Conservation (phyloP, 2,329 filamentous ascomycete species). For the Xylariaceae sp. region DNA sequence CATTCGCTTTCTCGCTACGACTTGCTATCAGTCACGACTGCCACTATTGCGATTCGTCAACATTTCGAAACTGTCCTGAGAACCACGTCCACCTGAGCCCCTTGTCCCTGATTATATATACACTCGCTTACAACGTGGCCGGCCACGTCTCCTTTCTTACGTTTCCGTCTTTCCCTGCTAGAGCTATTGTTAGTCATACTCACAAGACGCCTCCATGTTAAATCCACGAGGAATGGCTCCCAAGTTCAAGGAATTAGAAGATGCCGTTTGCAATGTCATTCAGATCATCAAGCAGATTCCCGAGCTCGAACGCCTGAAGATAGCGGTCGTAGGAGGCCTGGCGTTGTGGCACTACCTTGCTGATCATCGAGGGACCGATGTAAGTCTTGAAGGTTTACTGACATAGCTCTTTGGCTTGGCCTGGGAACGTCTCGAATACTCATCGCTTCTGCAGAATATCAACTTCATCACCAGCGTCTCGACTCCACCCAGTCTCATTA, state of each 20-base stretch:
- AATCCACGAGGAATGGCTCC: slow-evolving; percentile 7
- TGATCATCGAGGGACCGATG: slow-evolving; percentile 21
- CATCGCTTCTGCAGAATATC: slow-evolving; percentile 20
- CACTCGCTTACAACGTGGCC: not conserved
- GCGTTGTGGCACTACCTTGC: slow-evolving; percentile 27
- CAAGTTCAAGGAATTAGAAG: slow-evolving; percentile 21
- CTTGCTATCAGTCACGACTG: not conserved
- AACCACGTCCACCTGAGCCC: not conserved
- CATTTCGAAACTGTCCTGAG: not conserved
- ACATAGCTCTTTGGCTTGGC: not conserved
- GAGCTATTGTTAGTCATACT: not conserved
- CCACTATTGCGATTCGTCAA: not conserved
- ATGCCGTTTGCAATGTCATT: slow-evolving; percentile 26
- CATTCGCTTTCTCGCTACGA: not conserved
- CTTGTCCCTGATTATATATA: not conserved
- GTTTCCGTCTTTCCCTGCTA: not conserved
- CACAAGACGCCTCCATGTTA: not conserved
- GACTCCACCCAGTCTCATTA: slow-evolving; percentile 20
- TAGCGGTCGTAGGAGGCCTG: slow-evolving; percentile 27
- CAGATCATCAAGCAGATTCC: slow-evolving; percentile 27
- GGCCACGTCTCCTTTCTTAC: slow-evolving; percentile 1
- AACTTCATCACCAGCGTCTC: slow-evolving; percentile 26
- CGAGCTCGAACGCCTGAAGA: slow-evolving; percentile 20
- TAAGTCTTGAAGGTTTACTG: slow-evolving; percentile 10
- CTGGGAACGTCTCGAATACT: not conserved